A percentile compares a stretch with the other conserved stretches of the same genome.
phyloP scores from a whole-genome alignment of 2,329 filamentous ascomycete species.

The Fusarium subglutinans region DNA sequence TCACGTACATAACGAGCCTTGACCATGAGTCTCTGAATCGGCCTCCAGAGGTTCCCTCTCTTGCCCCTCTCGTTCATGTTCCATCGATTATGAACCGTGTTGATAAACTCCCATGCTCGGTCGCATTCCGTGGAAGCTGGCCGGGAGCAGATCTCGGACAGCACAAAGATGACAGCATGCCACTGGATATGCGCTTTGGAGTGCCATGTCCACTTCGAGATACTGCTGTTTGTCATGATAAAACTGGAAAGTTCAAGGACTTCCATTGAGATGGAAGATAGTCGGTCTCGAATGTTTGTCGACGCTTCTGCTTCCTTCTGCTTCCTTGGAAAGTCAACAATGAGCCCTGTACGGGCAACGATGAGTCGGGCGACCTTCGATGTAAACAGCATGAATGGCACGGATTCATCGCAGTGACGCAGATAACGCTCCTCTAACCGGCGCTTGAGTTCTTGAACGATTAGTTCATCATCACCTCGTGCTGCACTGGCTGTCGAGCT shows the following conservation, averaged over 20 bases:
- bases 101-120: background rate
- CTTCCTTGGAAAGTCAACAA: background rate
- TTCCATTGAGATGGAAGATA: background rate
- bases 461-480: background rate
- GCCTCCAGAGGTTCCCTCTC: background rate
- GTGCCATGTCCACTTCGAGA: conserved; percentile 1
- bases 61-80: background rate
- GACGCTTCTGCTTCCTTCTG: background rate
- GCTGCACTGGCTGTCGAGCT: background rate
- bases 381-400: background rate
- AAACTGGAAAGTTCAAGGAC: background rate
- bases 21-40: background rate
- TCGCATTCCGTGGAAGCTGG: background rate
- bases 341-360: background rate
- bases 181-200: background rate
- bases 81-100: background rate
- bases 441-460: background rate
- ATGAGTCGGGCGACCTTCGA: background rate
- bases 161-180: background rate
- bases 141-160: background rate
- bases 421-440: background rate
- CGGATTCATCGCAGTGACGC: background rate
- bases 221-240: background rate
- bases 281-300: fast-evolving
- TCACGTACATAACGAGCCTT: background rate